These are phyloP conservation scores for Flueggea neowawraea DNA, from an alignment of 441 rosid species.

Conservation along the genomic window DNA sequence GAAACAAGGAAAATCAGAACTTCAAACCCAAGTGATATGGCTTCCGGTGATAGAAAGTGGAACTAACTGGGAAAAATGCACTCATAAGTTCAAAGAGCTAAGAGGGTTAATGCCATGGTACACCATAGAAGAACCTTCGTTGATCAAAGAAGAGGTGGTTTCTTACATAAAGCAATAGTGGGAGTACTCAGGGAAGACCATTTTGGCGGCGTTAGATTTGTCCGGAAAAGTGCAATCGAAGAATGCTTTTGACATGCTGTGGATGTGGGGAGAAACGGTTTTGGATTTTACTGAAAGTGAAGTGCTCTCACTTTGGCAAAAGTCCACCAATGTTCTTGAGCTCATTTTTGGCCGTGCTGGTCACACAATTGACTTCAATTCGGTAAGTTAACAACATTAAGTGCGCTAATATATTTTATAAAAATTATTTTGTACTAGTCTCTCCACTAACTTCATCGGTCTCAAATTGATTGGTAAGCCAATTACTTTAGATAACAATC, in stretches of 20 bases:
- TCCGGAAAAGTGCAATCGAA: constrained; percentile 26
- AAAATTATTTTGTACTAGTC: no score
- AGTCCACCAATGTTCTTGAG: constrained; percentile 18
- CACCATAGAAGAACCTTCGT: constrained; percentile 23
- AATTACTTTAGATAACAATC: no score
- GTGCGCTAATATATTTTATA: no score
- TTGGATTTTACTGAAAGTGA: constrained; percentile 29
- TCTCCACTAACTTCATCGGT: no score
- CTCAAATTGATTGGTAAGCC: no score
- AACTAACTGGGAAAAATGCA: constrained; percentile 16
- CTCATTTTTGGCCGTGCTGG: constrained; percentile 28
- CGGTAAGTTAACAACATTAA: constrained; percentile 18
- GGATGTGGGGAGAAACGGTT: constrained; percentile 31
- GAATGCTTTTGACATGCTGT: constrained; percentile 40
- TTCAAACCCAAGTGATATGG: constrained; percentile 30
- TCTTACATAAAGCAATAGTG: constrained; percentile 33
- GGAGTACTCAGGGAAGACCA: constrained; percentile 22
- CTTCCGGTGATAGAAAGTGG: constrained; percentile 25
- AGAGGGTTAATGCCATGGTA: constrained; percentile 33
- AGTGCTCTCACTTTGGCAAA: constrained; percentile 33
- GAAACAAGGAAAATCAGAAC: neutral
- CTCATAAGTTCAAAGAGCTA: neutral
- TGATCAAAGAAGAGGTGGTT: constrained; percentile 26
- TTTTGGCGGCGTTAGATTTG: constrained; percentile 23
- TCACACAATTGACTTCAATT: constrained; percentile 3